These are phyloP conservation scores for bread wheat (Triticum aestivum) DNA, from an alignment of 176 grass and related monocot species.

Conservation along the genomic window DNA sequence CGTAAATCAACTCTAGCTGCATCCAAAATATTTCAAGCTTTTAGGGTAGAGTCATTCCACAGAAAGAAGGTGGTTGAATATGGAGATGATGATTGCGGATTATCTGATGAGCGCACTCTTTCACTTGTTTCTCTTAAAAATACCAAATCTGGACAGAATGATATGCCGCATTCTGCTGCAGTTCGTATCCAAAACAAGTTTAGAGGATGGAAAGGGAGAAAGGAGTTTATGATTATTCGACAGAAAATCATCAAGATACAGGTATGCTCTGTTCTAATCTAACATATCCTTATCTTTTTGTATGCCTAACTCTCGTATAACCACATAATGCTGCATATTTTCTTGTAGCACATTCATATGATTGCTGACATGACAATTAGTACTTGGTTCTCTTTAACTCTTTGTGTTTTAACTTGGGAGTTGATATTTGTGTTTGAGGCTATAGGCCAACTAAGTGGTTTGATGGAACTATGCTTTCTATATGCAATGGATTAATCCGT, in stretches of 20 bases:
- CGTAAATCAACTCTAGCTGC: constrained; percentile 96
- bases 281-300: not conserved
- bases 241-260: constrained; percentile 98
- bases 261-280: constrained; percentile 42
- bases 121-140: constrained; percentile 79
- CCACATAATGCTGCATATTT: not conserved
- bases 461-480: not conserved
- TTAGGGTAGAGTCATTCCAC: constrained; percentile 93
- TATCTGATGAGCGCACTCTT: constrained; percentile 78
- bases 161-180: constrained; percentile 77
- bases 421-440: not conserved
- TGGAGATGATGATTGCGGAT: constrained; percentile 73
- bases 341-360: not conserved
- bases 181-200: constrained; percentile 98
- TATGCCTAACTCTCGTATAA: constrained; percentile 15
- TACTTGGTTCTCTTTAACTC: not conserved
- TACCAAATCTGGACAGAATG: constrained; percentile 56
- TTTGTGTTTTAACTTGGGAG: not conserved
- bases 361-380: not conserved
- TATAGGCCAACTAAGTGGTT: not conserved
- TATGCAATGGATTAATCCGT: not conserved
- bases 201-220: constrained; percentile 97
- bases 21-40: constrained; percentile 96
- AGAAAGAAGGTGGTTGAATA: constrained; percentile 88
- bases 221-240: constrained; percentile 88